A percentile compares a stretch with the other conserved stretches of the same genome.
Evolutionary conservation across 805 yeast species (phyloP).

Genomic region (Kazachstania martiniae): DNA sequence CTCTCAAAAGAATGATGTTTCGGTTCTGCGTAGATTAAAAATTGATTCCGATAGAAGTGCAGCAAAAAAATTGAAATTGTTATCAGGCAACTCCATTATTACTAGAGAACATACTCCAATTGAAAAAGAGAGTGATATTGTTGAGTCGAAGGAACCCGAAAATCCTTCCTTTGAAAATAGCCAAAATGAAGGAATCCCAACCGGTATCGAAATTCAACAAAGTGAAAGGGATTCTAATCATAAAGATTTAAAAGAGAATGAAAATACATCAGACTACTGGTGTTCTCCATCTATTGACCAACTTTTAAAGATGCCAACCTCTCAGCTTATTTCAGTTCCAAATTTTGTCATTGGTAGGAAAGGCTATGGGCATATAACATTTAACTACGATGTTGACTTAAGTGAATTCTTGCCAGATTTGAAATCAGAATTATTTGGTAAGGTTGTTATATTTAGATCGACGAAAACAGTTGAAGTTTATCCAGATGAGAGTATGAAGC

Average conservation of each 20-base stretch:
- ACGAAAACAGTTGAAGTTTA: conserved; percentile 50
- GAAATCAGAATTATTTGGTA: conserved; percentile 29
- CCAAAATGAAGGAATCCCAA: neutral
- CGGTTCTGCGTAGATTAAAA: conserved; percentile 28
- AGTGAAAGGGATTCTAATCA: no score
- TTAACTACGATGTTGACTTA: conserved; percentile 58
- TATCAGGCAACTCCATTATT: conserved; percentile 18
- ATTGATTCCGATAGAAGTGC: conserved; percentile 35
- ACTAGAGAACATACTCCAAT: conserved; percentile 10
- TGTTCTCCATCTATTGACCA: conserved; percentile 53
- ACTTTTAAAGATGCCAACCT: conserved; percentile 32
- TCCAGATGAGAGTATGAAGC: conserved; percentile 42
- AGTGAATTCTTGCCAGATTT: conserved; percentile 37
- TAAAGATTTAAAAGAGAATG: neutral
- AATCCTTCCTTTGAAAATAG: neutral
- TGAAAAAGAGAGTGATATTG: neutral
- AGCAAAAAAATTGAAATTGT: conserved; percentile 32
- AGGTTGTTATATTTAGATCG: conserved; percentile 36
- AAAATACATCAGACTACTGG: conserved; percentile 44
- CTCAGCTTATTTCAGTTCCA: conserved; percentile 43
- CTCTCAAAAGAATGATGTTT: conserved; percentile 11
- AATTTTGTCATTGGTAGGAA: conserved; percentile 60
- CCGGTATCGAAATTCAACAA: neutral
- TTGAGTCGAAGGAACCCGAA: no score
- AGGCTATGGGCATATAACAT: conserved; percentile 59